phyloP scores from a whole-genome alignment of 2,329 filamentous ascomycete genomes.

The Fusarium odoratissimum region DNA sequence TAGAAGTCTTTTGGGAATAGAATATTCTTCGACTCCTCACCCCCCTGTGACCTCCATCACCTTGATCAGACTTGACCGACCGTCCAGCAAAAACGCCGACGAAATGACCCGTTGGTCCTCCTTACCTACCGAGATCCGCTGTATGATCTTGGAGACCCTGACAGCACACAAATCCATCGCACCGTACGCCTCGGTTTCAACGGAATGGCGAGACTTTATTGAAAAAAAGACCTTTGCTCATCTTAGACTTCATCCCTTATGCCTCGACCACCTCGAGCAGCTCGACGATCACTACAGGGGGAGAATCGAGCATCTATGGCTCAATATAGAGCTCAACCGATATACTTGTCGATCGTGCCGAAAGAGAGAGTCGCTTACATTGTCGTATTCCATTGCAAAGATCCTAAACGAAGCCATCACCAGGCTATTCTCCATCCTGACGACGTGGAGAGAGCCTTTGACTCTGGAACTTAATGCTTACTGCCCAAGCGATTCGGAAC shows the following conservation, averaged over 20 bases:
- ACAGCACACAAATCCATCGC: not conserved
- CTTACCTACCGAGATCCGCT: constrained; percentile 12
- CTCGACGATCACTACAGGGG: not conserved
- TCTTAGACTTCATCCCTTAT: not conserved
- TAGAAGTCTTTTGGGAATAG: not conserved
- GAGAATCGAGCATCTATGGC: constrained; percentile 17
- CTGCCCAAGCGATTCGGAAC: constrained; percentile 26
- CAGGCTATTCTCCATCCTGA: constrained; percentile 12
- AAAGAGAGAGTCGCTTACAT: not conserved
- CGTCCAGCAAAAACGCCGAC: not conserved
- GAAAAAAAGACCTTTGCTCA: constrained; percentile 14
- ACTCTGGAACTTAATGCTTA: constrained; percentile 18
- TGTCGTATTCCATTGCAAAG: not conserved
- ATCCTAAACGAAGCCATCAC: constrained; percentile 2
- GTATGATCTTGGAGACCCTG: constrained; percentile 4
- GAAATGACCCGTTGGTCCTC: constrained; percentile 5
- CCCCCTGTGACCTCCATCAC: not conserved
- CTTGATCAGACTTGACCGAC: too few species aligned
- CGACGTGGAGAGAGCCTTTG: not conserved
- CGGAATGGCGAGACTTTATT: constrained; percentile 7
- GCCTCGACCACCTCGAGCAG: not conserved
- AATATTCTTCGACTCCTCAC: rapidly evolving
- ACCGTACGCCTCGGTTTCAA: constrained; percentile 1
- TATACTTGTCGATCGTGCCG: constrained; percentile 18
- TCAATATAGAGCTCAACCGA: constrained; percentile 23